These are phyloP conservation scores for Sarcomyxa edulis DNA, from an alignment of 768 basidiomycete genomes.

Conservation along the genomic window DNA sequence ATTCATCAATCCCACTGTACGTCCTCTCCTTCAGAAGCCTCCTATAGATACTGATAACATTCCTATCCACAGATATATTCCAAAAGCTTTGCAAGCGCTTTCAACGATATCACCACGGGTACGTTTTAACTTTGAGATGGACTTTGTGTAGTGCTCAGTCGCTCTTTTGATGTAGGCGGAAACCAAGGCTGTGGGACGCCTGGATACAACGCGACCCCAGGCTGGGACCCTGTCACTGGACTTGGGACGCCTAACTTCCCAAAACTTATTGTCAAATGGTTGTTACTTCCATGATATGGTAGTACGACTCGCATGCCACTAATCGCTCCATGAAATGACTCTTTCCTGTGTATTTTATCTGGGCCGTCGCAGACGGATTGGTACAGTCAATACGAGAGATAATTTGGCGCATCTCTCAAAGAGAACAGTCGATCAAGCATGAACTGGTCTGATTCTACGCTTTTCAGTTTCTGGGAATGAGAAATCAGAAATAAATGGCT, in stretches of 20 bases:
- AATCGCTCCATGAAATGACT: too few species aligned
- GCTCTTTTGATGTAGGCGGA: too few species aligned
- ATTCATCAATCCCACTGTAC: constrained; percentile 39
- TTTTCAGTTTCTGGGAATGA: too few species aligned
- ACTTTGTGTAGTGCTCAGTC: too few species aligned
- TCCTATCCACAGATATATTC: constrained; percentile 35
- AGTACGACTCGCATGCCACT: not conserved
- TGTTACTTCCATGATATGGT: constrained; percentile 16
- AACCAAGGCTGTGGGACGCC: constrained; percentile 39
- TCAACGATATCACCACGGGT: constrained; percentile 45
- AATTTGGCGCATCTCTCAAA: too few species aligned
- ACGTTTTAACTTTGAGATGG: too few species aligned
- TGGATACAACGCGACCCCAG: constrained; percentile 27
- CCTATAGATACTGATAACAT: constrained; percentile 7
- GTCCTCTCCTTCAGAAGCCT: constrained; percentile 13
- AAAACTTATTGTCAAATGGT: constrained; percentile 28
- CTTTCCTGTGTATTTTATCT: too few species aligned
- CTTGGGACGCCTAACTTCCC: constrained; percentile 42
- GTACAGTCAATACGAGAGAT: too few species aligned
- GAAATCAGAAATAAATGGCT: too few species aligned
- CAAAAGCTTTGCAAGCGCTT: constrained; percentile 28
- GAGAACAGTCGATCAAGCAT: too few species aligned
- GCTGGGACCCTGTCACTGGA: constrained; percentile 46
- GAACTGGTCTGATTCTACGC: too few species aligned
- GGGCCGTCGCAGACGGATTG: too few species aligned